Evolutionary conservation across 2,329 filamentous ascomycete species (phyloP), one percentile per base, ranked within the genome.

Genomic region (Aspergillus nomiae): DNA sequence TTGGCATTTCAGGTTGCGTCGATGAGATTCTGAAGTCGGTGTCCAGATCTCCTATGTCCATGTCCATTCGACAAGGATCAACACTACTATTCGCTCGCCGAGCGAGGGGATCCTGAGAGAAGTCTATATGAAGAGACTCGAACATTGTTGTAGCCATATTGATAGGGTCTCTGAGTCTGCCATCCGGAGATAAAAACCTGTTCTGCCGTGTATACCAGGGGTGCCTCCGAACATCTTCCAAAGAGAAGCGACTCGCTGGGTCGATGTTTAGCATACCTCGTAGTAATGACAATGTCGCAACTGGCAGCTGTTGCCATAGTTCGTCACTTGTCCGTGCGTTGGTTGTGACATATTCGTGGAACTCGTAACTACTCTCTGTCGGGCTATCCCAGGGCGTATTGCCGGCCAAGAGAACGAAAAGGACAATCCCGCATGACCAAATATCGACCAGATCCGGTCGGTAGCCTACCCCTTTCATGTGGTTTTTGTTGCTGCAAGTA

Each of bases 321-420:
- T 92, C 89, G 74, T 99, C 95, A 2, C 86, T 87, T 67, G 92
- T 94, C 67, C 89, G 88, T n/a, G 93, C 92, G 58, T 90, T 89
- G 1, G 88, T 92, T 63, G 87, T 86, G 46, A 91, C 83, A 75
- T 96, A 99, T 77, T 97, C 93, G 70, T 91, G 87, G 70, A 91
- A 99, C 78, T 99, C 95, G 83, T 92, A 96, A 75, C 92, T 97
- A 62, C 88, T 85, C 41, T 86, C 81, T 3, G 93, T 94, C 0
- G 95, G 95, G 74, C 95, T 92, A 73, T 98, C 95, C 95, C 95
- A 99, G 0, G 95, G 95, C 2, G 95, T 99, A 75, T 99, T 99
- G 11, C 95, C 95, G 1, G 96, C 93, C 4, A 99, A 83, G 4
- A 99, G 83, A 41, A 98, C 95, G 73, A 99, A 99, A 4, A 99